A percentile compares a stretch with the other conserved stretches of the same genome.
These are phyloP conservation scores for Pinus albicaulis DNA, from an alignment of 75 land plant genomes.

Conservation along the genomic window DNA sequence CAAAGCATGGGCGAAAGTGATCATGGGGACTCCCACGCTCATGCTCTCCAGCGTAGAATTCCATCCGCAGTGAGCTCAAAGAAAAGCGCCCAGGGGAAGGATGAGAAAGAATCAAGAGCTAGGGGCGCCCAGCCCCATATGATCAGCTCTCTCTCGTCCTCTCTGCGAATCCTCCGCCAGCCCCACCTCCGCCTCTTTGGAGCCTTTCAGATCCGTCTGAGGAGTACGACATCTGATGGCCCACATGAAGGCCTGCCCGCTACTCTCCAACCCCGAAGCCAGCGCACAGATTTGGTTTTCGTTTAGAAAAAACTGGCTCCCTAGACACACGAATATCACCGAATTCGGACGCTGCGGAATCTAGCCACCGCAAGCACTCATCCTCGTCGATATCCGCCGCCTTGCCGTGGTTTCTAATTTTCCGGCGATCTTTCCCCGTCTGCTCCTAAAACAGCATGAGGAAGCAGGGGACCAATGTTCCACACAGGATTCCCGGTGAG, in stretches of 20 bases:
- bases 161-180: background rate
- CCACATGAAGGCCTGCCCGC: constrained; percentile 5
- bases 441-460: background rate
- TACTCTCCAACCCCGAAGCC: background rate
- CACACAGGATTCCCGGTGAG: background rate
- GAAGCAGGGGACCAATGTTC: background rate
- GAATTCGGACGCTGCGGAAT: background rate
- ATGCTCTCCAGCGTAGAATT: constrained; percentile 10
- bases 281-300: background rate
- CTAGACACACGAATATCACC: background rate
- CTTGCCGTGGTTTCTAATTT: background rate
- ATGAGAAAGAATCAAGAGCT: constrained; percentile 5
- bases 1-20: constrained; percentile 24
- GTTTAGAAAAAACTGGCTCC: background rate
- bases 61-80: constrained; percentile 24
- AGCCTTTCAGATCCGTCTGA: too few relatives aligned
- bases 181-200: background rate
- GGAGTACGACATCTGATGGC: background rate
- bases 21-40: constrained; percentile 12
- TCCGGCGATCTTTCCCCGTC: background rate
- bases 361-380: background rate
- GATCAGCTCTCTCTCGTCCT: background rate
- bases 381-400: background rate
- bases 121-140: constrained; percentile 13
- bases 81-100: constrained; percentile 13